Percentiles rank a stretch among this genome's conserved stretches.
Conservation (phyloP, 768 basidiomycete species). For the Leccinum boreale region DNA sequence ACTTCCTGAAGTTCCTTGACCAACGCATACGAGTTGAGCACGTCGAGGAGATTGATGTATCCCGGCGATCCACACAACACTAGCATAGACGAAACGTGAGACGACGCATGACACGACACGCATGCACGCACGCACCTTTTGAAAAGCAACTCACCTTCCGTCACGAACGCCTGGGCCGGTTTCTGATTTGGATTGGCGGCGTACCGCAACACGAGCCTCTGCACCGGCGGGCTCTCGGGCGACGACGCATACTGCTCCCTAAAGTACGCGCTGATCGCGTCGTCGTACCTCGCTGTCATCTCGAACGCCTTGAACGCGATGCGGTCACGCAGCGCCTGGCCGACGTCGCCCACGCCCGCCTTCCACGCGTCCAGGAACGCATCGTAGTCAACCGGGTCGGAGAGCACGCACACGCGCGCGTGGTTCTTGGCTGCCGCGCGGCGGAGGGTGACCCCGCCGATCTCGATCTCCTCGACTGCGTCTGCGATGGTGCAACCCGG, state of each 20-base stretch:
- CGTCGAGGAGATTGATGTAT: conserved; percentile 97
- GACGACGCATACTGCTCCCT: conserved; percentile 91
- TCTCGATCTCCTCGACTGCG: conserved; percentile 85
- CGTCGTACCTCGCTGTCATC: conserved; percentile 60
- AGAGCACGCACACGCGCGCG: too few species aligned
- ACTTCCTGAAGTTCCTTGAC: conserved; percentile 92
- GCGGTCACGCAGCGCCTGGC: too few species aligned
- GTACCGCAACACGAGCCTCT: conserved; percentile 85
- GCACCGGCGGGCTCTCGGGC: conserved; percentile 72
- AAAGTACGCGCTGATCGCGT: conserved; percentile 95
- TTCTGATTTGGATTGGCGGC: conserved; percentile 99
- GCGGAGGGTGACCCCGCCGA: too few species aligned
- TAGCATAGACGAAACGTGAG: conserved; percentile 29
- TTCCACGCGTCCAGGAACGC: too few species aligned
- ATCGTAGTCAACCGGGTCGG: too few species aligned
- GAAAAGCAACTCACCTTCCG: conserved; percentile 87
- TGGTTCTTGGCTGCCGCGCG: too few species aligned
- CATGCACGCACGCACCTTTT: conserved; percentile 52
- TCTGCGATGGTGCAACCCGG: conserved; percentile 87
- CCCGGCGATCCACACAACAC: conserved; percentile 93
- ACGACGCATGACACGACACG: not conserved
- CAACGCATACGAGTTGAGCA: conserved; percentile 93
- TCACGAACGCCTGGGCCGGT: conserved; percentile 94
- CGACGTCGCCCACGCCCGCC: too few species aligned
- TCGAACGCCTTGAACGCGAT: too few species aligned